Percentiles rank a stretch among this genome's conserved stretches.
These are phyloP conservation scores for Trichoderma gracile DNA, from an alignment of 2,329 filamentous ascomycete species.

Conservation along the genomic window DNA sequence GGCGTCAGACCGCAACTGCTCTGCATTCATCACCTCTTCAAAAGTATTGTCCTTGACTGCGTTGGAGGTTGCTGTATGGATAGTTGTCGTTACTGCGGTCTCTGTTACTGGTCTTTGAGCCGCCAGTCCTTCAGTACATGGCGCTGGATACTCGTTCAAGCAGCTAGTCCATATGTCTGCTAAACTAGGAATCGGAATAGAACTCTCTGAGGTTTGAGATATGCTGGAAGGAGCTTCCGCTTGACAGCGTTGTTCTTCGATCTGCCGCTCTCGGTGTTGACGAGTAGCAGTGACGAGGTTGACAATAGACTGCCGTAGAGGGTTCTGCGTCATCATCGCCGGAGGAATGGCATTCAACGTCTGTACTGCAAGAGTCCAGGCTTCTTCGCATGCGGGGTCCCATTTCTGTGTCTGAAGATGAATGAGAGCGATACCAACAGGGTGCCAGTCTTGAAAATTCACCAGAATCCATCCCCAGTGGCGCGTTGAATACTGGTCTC, in stretches of 20 bases:
- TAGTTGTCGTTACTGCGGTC: too few species aligned
- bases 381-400: background rate
- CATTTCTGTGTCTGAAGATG: constrained; percentile 3
- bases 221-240: background rate
- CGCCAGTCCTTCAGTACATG: too few species aligned
- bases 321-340: constrained; percentile 17
- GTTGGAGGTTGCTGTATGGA: too few species aligned
- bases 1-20: too few species aligned
- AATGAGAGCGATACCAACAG: background rate
- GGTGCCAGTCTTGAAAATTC: constrained; percentile 3
- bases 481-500: background rate
- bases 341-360: background rate
- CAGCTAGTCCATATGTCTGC: background rate
- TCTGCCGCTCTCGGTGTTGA: background rate
- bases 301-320: background rate
- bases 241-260: background rate
- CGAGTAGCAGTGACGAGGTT: background rate
- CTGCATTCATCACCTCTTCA: too few species aligned
- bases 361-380: background rate
- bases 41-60: too few species aligned
- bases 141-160: too few species aligned
- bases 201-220: background rate
- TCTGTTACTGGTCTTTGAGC: too few species aligned
- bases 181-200: background rate
- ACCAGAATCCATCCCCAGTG: constrained; percentile 11